Conservation (phyloP, 371 early-diverging fungal species). For the Amoeboaphelidium protococcarum region DNA sequence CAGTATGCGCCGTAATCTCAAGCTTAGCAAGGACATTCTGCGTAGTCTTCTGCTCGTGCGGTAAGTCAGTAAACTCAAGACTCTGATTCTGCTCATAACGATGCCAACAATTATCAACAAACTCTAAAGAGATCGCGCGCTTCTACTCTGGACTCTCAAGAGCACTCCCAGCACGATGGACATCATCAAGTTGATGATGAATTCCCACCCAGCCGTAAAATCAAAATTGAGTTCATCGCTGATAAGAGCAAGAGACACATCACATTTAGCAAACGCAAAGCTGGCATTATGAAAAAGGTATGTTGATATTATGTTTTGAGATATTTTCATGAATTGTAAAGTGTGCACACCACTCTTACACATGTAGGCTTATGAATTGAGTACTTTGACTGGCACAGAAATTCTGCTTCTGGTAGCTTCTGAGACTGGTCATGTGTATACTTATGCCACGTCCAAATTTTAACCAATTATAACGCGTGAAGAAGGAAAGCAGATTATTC, state of each 20-base stretch:
- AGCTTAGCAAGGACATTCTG: too few relatives aligned
- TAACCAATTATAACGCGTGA: conserved; percentile 80
- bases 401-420: conserved; percentile 84
- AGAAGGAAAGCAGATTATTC: conserved; percentile 80
- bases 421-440: conserved; percentile 92
- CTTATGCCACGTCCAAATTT: conserved; percentile 88
- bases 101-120: too few relatives aligned
- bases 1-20: too few relatives aligned
- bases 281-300: conserved; percentile 96
- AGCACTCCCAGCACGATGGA: too few relatives aligned
- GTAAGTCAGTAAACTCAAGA: too few relatives aligned
- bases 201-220: conserved; percentile 52
- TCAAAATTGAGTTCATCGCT: conserved; percentile 88
- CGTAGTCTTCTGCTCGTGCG: too few relatives aligned
- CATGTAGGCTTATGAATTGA: conserved; percentile 70
- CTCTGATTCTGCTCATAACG: too few relatives aligned
- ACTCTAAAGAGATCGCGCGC: too few relatives aligned
- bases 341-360: too few relatives aligned
- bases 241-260: conserved; percentile 86
- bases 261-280: conserved; percentile 93
- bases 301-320: neutral
- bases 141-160: too few relatives aligned
- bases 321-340: too few relatives aligned
- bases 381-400: conserved; percentile 87
- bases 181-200: neutral